phyloP scores from a whole-genome alignment of 2,329 filamentous ascomycete species.

The Penicillium concentricum region DNA sequence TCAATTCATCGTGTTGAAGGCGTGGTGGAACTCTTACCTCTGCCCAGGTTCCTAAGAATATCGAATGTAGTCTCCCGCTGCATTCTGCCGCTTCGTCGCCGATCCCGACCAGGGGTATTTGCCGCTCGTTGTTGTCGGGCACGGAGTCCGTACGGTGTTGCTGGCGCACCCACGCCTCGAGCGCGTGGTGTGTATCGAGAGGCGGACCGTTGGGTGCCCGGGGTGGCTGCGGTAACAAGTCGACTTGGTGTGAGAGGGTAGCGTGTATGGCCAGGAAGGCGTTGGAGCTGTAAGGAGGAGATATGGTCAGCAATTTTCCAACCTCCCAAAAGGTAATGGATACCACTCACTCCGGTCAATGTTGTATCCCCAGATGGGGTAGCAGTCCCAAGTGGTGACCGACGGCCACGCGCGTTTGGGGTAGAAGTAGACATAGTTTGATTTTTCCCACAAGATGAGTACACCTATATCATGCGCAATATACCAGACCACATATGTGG shows the following conservation, averaged over 20 bases:
- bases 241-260: conserved; percentile 40
- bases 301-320: not conserved
- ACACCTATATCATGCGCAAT: not conserved
- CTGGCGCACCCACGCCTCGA: conserved; percentile 41
- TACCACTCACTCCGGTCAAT: conserved; percentile 24
- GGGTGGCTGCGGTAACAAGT: conserved; percentile 29
- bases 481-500: not conserved
- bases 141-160: conserved; percentile 56
- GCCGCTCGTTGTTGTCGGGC: conserved; percentile 55
- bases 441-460: not conserved
- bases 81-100: conserved; percentile 50
- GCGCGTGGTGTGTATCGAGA: conserved; percentile 37
- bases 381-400: conserved; percentile 22
- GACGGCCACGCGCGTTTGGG: conserved; percentile 30
- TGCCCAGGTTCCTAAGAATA: conserved; percentile 53
- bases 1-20: not conserved
- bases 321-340: not conserved
- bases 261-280: conserved; percentile 30
- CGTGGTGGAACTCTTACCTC: conserved; percentile 35
- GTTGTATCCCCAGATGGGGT: conserved; percentile 32
- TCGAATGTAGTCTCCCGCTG: conserved; percentile 58
- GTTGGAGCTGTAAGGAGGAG: conserved; percentile 29
- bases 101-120: conserved; percentile 51
- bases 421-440: conserved; percentile 28
- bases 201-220: conserved; percentile 34